Conservation (phyloP, 2,329 filamentous ascomycete species). For the Scedosporium aurantiacum region DNA sequence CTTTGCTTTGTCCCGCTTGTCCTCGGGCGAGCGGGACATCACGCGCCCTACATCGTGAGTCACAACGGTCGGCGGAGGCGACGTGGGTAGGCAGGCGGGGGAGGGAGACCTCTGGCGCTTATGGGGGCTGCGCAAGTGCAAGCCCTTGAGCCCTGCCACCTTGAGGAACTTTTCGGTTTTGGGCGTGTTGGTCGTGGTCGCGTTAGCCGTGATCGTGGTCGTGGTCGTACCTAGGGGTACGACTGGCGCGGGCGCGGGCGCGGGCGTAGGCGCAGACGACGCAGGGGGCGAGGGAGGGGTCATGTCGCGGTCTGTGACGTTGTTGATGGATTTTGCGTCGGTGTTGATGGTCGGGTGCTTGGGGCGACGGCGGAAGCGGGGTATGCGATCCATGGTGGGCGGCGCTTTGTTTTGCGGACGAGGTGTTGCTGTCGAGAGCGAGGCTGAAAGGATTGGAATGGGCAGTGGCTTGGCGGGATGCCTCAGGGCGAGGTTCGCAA, state of each 20-base stretch:
- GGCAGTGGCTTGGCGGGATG: neutral
- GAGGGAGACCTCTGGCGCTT: constrained; percentile 36
- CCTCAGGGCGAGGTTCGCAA: neutral
- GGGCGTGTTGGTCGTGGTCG: constrained; percentile 9
- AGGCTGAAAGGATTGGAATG: neutral
- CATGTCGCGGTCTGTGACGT: constrained; percentile 4
- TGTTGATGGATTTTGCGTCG: constrained; percentile 19
- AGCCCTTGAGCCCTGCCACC: constrained; percentile 28
- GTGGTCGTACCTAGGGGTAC: constrained; percentile 9
- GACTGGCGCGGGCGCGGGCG: constrained; percentile 8
- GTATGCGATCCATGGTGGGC: constrained; percentile 29
- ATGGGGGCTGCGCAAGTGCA: constrained; percentile 32
- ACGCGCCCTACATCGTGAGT: neutral
- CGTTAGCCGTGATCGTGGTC: constrained; percentile 1
- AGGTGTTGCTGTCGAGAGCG: neutral
- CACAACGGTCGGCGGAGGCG: neutral
- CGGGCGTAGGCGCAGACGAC: constrained; percentile 7
- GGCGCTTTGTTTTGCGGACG: neutral
- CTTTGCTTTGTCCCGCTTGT: neutral
- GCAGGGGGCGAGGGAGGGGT: neutral
- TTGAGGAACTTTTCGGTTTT: constrained; percentile 4
- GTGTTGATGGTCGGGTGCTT: constrained; percentile 32
- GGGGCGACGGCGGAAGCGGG: constrained; percentile 31
- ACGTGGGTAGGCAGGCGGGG: constrained; percentile 16
- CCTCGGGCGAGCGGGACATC: neutral